A percentile compares a stretch with the other conserved stretches of the same genome.
phyloP scores from a whole-genome alignment of 768 basidiomycete species.

The Auricularia heimuer region DNA sequence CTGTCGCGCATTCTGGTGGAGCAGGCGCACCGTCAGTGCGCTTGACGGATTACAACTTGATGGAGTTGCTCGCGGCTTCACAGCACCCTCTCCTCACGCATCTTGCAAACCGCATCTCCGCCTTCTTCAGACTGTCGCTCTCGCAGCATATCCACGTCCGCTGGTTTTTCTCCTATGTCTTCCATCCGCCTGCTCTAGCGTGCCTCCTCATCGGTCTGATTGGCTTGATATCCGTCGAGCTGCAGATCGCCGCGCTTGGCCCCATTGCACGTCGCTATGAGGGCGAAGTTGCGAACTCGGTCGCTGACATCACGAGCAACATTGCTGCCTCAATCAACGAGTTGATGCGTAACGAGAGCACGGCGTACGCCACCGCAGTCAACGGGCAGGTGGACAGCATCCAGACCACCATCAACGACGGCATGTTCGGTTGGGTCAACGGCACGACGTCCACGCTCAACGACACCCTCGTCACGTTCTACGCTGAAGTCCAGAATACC shows the following conservation, averaged over 20 bases:
- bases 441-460: conserved; percentile 82
- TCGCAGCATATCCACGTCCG: conserved; percentile 55
- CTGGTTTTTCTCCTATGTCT: conserved; percentile 88
- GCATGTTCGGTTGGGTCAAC: conserved; percentile 93
- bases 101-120: conserved; percentile 45
- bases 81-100: conserved; percentile 67
- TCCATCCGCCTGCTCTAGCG: conserved; percentile 82
- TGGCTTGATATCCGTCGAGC: conserved; percentile 74
- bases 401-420: conserved; percentile 73
- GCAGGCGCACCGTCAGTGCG: conserved; percentile 38
- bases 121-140: conserved; percentile 44
- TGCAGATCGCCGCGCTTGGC: conserved; percentile 72
- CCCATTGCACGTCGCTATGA: conserved; percentile 64
- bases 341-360: conserved; percentile 75
- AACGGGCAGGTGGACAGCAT: conserved; percentile 61
- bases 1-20: conserved; percentile 32
- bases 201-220: conserved; percentile 91
- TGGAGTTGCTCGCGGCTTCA: conserved; percentile 59
- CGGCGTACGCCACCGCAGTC: conserved; percentile 61
- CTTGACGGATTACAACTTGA: conserved; percentile 66
- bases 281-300: conserved; percentile 48
- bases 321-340: conserved; percentile 71
- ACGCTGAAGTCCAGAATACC: conserved; percentile 68
- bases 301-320: conserved; percentile 54
- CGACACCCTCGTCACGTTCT: conserved; percentile 75